Conservation (phyloP, 805 yeast species). For the Wickerhamiella siamensis region DNA sequence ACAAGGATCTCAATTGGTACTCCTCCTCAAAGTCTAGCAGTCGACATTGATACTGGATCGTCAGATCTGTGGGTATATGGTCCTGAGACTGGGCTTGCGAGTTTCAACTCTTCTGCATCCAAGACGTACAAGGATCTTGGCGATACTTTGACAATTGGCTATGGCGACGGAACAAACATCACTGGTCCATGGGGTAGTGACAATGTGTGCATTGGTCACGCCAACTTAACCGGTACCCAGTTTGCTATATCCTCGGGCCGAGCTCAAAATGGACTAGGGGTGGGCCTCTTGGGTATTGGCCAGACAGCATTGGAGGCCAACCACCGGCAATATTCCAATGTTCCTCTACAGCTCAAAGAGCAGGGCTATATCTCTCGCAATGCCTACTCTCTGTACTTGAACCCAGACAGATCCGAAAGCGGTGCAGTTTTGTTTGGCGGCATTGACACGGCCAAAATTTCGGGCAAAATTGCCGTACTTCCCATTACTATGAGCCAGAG, state of each 20-base stretch:
- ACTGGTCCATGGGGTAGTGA: constrained; percentile 49
- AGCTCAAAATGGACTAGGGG: constrained; percentile 31
- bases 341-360: constrained; percentile 24
- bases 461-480: constrained; percentile 26
- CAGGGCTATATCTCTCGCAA: constrained; percentile 29
- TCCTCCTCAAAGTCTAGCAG: constrained; percentile 36
- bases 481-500: constrained; percentile 19
- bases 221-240: constrained; percentile 36
- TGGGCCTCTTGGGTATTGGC: constrained; percentile 32
- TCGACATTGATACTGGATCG: constrained; percentile 63
- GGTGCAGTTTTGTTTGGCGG: constrained; percentile 35
- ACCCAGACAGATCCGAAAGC: constrained; percentile 19
- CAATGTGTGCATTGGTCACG: constrained; percentile 37
- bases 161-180: constrained; percentile 36
- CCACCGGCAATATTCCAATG: constrained; percentile 17
- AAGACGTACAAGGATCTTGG: constrained; percentile 9
- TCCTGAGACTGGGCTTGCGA: constrained; percentile 13
- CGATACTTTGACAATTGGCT: constrained; percentile 19
- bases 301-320: constrained; percentile 14
- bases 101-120: constrained; percentile 14
- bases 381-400: constrained; percentile 35
- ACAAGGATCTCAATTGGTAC: constrained; percentile 33
- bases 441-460: constrained; percentile 30
- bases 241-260: constrained; percentile 70
- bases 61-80: constrained; percentile 22